These are phyloP conservation scores for Gossypium trilobum DNA, from an alignment of 441 rosid genomes.

Conservation along the genomic window DNA sequence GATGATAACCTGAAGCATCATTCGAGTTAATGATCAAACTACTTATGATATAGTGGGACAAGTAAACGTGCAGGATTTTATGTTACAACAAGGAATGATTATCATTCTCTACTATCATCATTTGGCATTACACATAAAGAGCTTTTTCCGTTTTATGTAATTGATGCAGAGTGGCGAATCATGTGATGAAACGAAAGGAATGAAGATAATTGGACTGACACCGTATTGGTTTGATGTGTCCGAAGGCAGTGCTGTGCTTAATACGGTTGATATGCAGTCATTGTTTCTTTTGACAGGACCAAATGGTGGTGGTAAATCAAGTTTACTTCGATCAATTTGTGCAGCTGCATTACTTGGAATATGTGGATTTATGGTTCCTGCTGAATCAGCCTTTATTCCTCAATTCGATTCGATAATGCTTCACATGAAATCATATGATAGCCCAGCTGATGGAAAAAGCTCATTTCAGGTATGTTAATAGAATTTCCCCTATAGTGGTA, in stretches of 20 bases:
- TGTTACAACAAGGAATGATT: background rate
- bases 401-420: slow-evolving; percentile 88
- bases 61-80: background rate
- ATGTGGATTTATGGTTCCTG: slow-evolving; percentile 93
- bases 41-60: background rate
- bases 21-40: background rate
- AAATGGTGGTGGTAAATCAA: slow-evolving; percentile 98
- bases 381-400: slow-evolving; percentile 82
- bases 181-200: slow-evolving; percentile 27
- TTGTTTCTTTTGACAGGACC: slow-evolving; percentile 89
- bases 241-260: slow-evolving; percentile 73
- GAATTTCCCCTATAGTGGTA: background rate
- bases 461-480: slow-evolving; percentile 69
- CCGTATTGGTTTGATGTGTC: slow-evolving; percentile 94
- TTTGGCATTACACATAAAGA: background rate
- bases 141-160: slow-evolving; percentile 1
- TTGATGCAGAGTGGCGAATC: slow-evolving; percentile 35
- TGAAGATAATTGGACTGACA: slow-evolving; percentile 67
- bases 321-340: slow-evolving; percentile 86
- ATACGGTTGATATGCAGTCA: slow-evolving; percentile 76
- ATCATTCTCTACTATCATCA: background rate
- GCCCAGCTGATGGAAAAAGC: slow-evolving; percentile 95
- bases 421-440: slow-evolving; percentile 97
- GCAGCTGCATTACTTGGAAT: slow-evolving; percentile 89
- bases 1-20: background rate